Conservation (phyloP, 23 red algal species). For the Cyanidioschyzon merolae region DNA sequence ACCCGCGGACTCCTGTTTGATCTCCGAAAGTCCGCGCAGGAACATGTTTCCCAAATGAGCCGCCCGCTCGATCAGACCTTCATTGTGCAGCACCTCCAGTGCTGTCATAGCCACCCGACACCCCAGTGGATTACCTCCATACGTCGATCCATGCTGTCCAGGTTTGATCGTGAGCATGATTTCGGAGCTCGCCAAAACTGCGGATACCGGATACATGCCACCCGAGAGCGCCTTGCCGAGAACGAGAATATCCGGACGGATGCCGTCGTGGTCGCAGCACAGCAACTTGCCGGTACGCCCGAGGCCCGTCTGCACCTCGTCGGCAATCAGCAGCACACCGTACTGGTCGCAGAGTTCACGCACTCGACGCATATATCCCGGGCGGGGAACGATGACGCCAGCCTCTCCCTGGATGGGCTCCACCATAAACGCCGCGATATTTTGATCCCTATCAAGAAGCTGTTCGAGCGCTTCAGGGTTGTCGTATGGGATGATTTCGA, state of each 20-base stretch:
- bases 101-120: conserved; percentile 65
- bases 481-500: conserved; percentile 62
- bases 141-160: conserved; percentile 96
- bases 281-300: conserved; percentile 81
- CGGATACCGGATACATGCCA: conserved; percentile 82
- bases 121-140: conserved; percentile 94
- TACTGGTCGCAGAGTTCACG: conserved; percentile 54
- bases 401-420: conserved; percentile 98
- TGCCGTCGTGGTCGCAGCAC: conserved; percentile 56
- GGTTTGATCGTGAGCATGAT: conserved; percentile 52
- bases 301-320: conserved; percentile 94
- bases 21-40: conserved; percentile 22
- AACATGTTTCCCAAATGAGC: conserved; percentile 39
- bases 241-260: conserved; percentile 72
- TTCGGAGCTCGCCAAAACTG: conserved; percentile 62
- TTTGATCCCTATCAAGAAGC: conserved; percentile 33
- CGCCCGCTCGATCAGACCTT: conserved; percentile 47
- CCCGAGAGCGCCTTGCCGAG: conserved; percentile 90
- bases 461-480: conserved; percentile 57
- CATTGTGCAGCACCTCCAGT: conserved; percentile 71
- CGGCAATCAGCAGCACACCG: conserved; percentile 80
- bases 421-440: conserved; percentile 92
- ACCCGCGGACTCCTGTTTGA: neutral
- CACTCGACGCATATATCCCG: conserved; percentile 57
- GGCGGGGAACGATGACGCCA: conserved; percentile 70